A percentile compares a stretch with the other conserved stretches of the same genome.
phyloP scores from a whole-genome alignment of 768 basidiomycete species.

The Calocera cornea region DNA sequence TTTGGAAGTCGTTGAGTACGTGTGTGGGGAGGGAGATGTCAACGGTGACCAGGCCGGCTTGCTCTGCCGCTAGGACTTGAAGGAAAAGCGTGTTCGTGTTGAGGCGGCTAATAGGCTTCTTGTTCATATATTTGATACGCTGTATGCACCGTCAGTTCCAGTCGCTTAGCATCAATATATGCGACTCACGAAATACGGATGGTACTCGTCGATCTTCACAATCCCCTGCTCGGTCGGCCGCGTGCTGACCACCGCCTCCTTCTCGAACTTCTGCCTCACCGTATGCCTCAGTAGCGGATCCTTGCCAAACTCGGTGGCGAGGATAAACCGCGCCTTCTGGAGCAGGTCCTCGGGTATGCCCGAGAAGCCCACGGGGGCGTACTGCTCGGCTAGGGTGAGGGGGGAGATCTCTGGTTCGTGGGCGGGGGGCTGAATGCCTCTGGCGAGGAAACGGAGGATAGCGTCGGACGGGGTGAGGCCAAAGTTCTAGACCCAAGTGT shows the following conservation, averaged over 20 bases:
- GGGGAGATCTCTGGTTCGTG: slow-evolving; percentile 77
- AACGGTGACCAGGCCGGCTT: slow-evolving; percentile 73
- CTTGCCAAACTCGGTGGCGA: slow-evolving; percentile 81
- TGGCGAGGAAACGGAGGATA: slow-evolving; percentile 57
- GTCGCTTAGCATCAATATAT: neutral
- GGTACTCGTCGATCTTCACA: slow-evolving; percentile 33
- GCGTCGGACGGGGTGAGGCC: slow-evolving; percentile 71
- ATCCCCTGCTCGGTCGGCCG: slow-evolving; percentile 76
- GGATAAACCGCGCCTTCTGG: slow-evolving; percentile 61
- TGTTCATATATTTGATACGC: slow-evolving; percentile 88
- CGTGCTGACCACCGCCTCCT: slow-evolving; percentile 62
- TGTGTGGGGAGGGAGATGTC: slow-evolving; percentile 52
- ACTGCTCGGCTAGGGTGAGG: slow-evolving; percentile 71
- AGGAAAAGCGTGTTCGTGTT: slow-evolving; percentile 66
- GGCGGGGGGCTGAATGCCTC: slow-evolving; percentile 39
- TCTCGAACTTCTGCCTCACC: slow-evolving; percentile 61
- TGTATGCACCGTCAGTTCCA: slow-evolving; percentile 22
- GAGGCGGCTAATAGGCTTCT: slow-evolving; percentile 64
- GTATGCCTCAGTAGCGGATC: slow-evolving; percentile 76
- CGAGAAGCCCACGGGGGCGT: slow-evolving; percentile 45
- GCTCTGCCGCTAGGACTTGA: slow-evolving; percentile 79
- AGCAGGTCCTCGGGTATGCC: slow-evolving; percentile 54
- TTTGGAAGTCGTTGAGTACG: slow-evolving; percentile 53
- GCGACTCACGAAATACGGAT: slow-evolving; percentile 33
- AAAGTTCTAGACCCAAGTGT: slow-evolving; percentile 44